phyloP scores from a whole-genome alignment of 1,284 basidiomycete species.

The Pseudozyma sp. region DNA sequence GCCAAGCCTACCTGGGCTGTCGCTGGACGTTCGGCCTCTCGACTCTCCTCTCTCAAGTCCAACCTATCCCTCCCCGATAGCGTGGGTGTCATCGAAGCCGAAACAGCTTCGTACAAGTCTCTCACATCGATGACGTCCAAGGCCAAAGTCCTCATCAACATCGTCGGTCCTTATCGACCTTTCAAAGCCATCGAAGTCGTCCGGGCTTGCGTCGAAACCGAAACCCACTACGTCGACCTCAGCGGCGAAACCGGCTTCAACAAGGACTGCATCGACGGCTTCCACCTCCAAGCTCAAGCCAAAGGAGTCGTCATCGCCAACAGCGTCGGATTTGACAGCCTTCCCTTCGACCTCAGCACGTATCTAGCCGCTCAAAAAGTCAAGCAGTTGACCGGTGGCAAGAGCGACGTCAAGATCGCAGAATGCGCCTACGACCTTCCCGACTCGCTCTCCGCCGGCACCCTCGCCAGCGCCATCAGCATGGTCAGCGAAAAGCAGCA shows the following conservation, averaged over 20 bases:
- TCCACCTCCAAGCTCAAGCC: constrained; percentile 77
- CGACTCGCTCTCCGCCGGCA: constrained; percentile 78
- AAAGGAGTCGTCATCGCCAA: constrained; percentile 78
- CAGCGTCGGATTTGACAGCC: constrained; percentile 78
- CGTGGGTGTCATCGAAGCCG: constrained; percentile 53
- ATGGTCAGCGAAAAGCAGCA: constrained; percentile 50
- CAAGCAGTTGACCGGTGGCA: constrained; percentile 70
- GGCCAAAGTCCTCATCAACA: constrained; percentile 52
- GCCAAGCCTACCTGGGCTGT: constrained; percentile 51
- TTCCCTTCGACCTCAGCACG: constrained; percentile 73
- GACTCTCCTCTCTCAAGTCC: constrained; percentile 39
- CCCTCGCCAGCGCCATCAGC: constrained; percentile 74
- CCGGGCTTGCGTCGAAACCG: constrained; percentile 73
- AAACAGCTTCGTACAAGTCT: constrained; percentile 36
- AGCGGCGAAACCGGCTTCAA: constrained; percentile 72
- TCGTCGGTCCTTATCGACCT: constrained; percentile 56
- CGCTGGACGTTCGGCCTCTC: constrained; percentile 54
- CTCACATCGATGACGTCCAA: constrained; percentile 42
- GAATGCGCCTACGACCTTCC: constrained; percentile 70
- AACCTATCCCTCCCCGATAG: constrained; percentile 32
- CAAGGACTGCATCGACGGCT: constrained; percentile 73
- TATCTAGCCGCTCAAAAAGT: constrained; percentile 74
- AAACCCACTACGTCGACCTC: constrained; percentile 77
- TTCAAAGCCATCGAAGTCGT: constrained; percentile 61
- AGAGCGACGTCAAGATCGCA: constrained; percentile 45